Base-by-base conservation (phyloP, 345 rosid genomes). In the Tarenaya hassleriana region DNA sequence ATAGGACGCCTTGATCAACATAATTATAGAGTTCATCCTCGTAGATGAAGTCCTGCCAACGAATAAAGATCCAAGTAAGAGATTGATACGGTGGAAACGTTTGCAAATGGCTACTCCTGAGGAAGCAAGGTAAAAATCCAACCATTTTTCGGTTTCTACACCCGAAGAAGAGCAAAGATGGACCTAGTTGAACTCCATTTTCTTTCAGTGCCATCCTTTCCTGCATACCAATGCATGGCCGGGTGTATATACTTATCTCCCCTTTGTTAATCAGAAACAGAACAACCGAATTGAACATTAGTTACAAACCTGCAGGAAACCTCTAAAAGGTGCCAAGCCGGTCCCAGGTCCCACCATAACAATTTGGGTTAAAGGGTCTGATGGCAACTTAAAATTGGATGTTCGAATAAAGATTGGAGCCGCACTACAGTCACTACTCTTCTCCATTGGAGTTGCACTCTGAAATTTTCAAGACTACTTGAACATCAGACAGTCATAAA, bases 301-400 rank as follows among this genome's bases (percentile, higher is more conserved):
- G 29, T 24, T 24, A 24, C n/a, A 31, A 45, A 83, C 92, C 84
- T 83, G 94, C 53, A 82, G 76, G 71, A 85, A 85, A 40, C 95
- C 95, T 60, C 95, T 74, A 64, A 85, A 85, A 41, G 95, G 95
- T 66, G 95, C 95, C 59, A 82, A 68, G 15, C 95, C 95, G 46
- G 94, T 84, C 32, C 94, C 94, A 44, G 94, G 94, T 56, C 88
- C 94, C 70, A 85, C 64, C 87, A 85, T 82, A 60, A 85, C 68
- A 47, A 85, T 56, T 17, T 90, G 90, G 34, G 77, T 77, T 31
- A 66, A 72, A 55, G 74, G 29, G 64, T 82, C 81, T 7, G 64
- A 39, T 31, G 95, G 90, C 57, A 85, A 82, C 66, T 70, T 85
- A 58, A 85, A 85, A 66, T 78, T 80, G 3, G 90, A 85, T 68